Evolutionary conservation across 2,329 filamentous ascomycete genomes (phyloP).

Genomic region (Alternaria alternata): DNA sequence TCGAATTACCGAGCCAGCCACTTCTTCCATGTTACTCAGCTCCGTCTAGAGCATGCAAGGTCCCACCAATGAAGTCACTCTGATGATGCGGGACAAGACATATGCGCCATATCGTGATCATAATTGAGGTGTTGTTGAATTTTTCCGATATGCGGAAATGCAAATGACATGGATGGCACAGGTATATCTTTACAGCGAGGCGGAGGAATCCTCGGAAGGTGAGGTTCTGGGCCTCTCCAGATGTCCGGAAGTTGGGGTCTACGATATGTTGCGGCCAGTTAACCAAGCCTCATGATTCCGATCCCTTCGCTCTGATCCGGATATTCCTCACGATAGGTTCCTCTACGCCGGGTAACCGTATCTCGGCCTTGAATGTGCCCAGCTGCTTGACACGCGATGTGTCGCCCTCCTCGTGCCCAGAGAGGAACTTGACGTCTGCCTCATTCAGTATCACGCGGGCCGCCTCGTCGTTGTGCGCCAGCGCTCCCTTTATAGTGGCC

Average conservation of each 20-base stretch:
- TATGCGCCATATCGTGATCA: constrained; percentile 24
- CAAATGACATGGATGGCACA: constrained; percentile 35
- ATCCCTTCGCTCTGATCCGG: constrained; percentile 43
- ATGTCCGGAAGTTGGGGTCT: constrained; percentile 17
- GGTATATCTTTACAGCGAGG: constrained; percentile 34
- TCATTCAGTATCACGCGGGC: constrained; percentile 59
- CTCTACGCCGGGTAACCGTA: constrained; percentile 59
- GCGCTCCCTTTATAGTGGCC: constrained; percentile 56
- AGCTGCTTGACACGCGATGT: constrained; percentile 60
- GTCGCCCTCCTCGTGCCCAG: constrained; percentile 46
- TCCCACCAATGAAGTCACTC: constrained; percentile 33
- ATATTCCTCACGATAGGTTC: constrained; percentile 44
- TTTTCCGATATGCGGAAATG: constrained; percentile 30
- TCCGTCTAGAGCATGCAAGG: constrained; percentile 9
- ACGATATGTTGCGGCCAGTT: constrained; percentile 7
- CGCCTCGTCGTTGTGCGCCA: constrained; percentile 62
- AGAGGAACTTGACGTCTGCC: constrained; percentile 60
- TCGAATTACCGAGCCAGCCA: constrained; percentile 36
- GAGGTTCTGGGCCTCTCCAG: background rate
- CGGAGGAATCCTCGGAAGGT: constrained; percentile 20
- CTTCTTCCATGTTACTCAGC: constrained; percentile 8
- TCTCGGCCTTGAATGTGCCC: constrained; percentile 62
- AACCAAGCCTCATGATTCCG: constrained; percentile 21
- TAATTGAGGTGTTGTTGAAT: constrained; percentile 24
- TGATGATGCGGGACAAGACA: background rate